Evolutionary conservation across 169 alveolate genomes (phyloP), one percentile per base, ranked within the genome.

Genomic region (Babesia ovis): DNA sequence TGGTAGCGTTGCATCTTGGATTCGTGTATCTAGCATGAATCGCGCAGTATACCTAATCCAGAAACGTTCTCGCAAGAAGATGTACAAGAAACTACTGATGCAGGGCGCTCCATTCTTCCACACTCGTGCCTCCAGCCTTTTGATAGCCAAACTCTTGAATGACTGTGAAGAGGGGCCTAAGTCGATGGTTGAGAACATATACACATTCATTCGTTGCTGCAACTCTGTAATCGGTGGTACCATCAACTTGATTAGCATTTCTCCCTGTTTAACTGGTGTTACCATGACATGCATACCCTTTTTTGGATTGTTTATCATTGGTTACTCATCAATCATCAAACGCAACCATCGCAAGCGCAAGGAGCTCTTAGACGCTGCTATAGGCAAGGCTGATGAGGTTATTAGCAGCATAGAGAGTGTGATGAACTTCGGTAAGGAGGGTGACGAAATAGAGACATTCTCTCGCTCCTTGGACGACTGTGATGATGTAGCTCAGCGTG

Each of bases 111-210:
- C 81, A 0, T 79, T 79, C 42, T 79, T 79, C 46, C 87, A 79
- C 46, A 50, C 77, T 23, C 31, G 53, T 20, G 68, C 84, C 37
- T 39, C 79, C 8, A 61, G 77, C n/a, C 39, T 55, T 6, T 57
- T 79, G 20, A 37, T 79, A 25, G 42, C 74, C 31, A 79, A 56
- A 35, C 43, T 79, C 61, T 59, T 68, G 27, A 54, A 59, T 29
- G 87, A 79, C 77, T 79, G 87, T 41, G 83, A 79, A 43, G 83
- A 79, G 37, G 87, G 84, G 1, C 87, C 87, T 0, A 71, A 35
- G 23, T 14, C 71, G n/a, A 20, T 79, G 53, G 69, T 79, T 9
- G 83, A 79, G 50, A 61, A 48, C 60, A 35, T 20, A 5, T 39
- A 43, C 68, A 71, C 57, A 11, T 68, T 79, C 43, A 23, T 79